Evolutionary conservation across 768 basidiomycete genomes (phyloP), one percentile per base, ranked within the genome.

Genomic region (Xerocomellus chrysenteron): DNA sequence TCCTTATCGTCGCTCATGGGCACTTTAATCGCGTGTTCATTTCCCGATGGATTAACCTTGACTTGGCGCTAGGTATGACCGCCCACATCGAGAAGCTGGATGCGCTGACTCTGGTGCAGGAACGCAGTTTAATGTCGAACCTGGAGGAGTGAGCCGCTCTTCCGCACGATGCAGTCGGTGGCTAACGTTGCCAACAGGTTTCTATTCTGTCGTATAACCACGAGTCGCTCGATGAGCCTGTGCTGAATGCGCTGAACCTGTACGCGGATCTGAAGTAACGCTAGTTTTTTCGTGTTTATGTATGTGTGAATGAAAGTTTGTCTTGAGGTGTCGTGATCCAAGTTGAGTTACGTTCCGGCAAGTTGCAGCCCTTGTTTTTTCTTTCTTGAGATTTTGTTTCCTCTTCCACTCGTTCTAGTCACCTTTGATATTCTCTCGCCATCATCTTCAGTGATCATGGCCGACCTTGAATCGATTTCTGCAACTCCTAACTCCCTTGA

Each of bases 1-100:
- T 94, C 11, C 80, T 95, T 56, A 88, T 98, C 65, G 84, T 98
- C 57, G 91, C 93, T 1, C 95, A 98, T 71, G 94, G 90, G 1
- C 89, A 94, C 71, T 83, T 84, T 70, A 90, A 82, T 52, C 82
- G 89, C 40, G 81, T 82, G 46, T 76, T 93, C 63, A 88, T 94
- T 51, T 77, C 91, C 14, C 87, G 93, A 46, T 96, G 93, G 93
- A 83, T 90, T 58, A 73, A 80, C 26, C 83, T 91, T 64, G 83
- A 85, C 4, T 75, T 92, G 24, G 69, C 70, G 12, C 71, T 82
- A 37, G 86, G 85, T 83, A 72, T 13, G 74, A 65, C 48, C 16
- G 14, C 14, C 8, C 41, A 21, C 37, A 13, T 46, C 9, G 46
- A n/a, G 32, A 26, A 30, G 46, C 32, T 42, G 36, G 44, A 26